A percentile compares a stretch with the other conserved stretches of the same genome.
Evolutionary conservation across 2,329 filamentous ascomycete species (phyloP).

Genomic region (Phaeoacremonium minimum): DNA sequence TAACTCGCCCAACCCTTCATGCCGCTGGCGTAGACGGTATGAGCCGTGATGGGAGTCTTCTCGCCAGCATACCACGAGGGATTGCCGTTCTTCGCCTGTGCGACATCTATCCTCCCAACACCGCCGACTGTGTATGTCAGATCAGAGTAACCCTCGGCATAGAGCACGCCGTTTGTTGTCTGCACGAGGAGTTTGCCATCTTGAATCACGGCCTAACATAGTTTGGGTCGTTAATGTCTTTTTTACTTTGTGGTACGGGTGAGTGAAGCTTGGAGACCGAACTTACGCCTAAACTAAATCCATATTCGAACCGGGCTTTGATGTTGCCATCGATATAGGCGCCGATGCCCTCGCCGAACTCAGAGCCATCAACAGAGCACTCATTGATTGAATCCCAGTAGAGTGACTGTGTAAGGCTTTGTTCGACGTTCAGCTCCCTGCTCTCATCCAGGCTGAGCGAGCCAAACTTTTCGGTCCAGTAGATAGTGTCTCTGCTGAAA

Average conservation of each 20-base stretch:
- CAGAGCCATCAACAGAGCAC: neutral
- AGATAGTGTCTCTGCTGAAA: neutral
- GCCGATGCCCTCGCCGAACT: neutral
- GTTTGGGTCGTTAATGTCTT: no score
- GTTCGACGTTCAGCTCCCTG: neutral
- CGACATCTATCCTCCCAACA: neutral
- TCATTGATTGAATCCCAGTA: neutral
- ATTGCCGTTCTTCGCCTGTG: neutral
- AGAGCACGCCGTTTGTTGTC: neutral
- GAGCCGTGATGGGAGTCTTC: neutral
- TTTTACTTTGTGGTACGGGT: no score
- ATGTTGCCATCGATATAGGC: neutral
- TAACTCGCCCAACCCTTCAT: no score
- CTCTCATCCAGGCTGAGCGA: neutral
- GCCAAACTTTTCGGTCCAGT: neutral
- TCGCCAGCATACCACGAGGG: neutral
- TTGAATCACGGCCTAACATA: no score
- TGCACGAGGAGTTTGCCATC: neutral
- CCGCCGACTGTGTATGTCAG: neutral
- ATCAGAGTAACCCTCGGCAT: neutral
- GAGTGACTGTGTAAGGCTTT: no score
- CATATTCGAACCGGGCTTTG: neutral
- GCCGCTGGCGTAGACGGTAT: neutral
- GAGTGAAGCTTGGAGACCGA: neutral
- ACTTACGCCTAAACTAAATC: neutral